Conservation (phyloP, 2,329 filamentous ascomycete species). For the Aspergillus sp. region DNA sequence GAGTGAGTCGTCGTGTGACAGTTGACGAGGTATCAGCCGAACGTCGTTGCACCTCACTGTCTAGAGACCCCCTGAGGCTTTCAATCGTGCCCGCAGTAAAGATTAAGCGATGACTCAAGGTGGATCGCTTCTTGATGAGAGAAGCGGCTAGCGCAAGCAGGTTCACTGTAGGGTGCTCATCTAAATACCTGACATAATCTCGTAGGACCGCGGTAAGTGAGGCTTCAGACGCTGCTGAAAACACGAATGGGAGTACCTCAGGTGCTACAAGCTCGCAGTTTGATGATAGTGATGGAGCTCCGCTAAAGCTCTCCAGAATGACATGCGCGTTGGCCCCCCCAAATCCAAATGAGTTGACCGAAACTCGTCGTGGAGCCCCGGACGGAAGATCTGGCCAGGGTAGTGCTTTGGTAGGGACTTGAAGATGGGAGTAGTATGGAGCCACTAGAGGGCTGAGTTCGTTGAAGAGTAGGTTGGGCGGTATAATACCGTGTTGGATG, state of each 20-base stretch:
- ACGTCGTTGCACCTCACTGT: not conserved
- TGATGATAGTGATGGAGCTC: not conserved
- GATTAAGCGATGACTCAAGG: not conserved
- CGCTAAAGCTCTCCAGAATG: conserved; percentile 35
- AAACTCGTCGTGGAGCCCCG: conserved; percentile 33
- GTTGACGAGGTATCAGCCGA: not conserved
- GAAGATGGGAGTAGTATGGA: conserved; percentile 20
- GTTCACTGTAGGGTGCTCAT: not conserved
- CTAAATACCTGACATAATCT: conserved; percentile 7
- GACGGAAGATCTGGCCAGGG: conserved; percentile 25
- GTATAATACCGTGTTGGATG: conserved; percentile 25
- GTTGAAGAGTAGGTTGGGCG: conserved; percentile 30
- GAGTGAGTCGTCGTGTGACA: not conserved
- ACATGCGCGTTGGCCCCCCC: conserved; percentile 36
- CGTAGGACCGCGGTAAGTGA: conserved; percentile 12
- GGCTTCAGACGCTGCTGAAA: conserved; percentile 24
- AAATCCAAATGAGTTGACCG: conserved; percentile 46
- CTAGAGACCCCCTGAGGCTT: not conserved
- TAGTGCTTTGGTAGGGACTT: conserved; percentile 19
- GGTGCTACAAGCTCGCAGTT: not conserved
- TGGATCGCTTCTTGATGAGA: not conserved
- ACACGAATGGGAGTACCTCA: conserved; percentile 18
- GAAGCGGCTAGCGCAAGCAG: not conserved
- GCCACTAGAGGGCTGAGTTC: conserved; percentile 21
- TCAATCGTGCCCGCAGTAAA: not conserved